Conservation (phyloP, 179 eudicot genomes). For the Carnegiea gigantea region DNA sequence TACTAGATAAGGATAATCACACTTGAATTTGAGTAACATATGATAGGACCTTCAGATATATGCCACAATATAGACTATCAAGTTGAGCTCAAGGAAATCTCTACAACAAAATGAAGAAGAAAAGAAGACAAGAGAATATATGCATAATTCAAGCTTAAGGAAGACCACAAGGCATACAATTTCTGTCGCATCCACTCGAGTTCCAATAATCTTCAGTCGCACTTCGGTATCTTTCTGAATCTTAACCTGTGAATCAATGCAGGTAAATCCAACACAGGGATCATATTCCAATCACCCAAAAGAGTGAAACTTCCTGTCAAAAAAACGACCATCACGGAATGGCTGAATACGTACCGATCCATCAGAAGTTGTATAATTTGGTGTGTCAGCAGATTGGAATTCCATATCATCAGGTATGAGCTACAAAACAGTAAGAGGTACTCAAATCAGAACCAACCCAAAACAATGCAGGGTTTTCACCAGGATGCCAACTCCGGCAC, state of each 20-base stretch:
- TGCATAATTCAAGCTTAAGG: neutral
- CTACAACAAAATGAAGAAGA: neutral
- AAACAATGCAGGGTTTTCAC: neutral
- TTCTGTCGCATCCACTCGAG: slow-evolving; percentile 98
- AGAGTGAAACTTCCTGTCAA: neutral
- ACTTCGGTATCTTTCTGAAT: slow-evolving; percentile 96
- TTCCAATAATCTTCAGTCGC: slow-evolving; percentile 88
- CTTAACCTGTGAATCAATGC: slow-evolving; percentile 53
- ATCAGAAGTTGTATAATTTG: slow-evolving; percentile 87
- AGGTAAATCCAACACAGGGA: neutral
- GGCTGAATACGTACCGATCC: slow-evolving; percentile 64
- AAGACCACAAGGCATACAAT: slow-evolving; percentile 49
- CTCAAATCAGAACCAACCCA: neutral
- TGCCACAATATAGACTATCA: neutral
- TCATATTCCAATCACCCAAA: neutral
- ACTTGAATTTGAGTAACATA: neutral
- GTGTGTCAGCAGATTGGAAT: slow-evolving; percentile 88
- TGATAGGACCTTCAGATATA: neutral
- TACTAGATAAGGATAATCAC: neutral
- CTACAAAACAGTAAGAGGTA: slow-evolving; percentile 26
- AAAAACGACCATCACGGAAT: slow-evolving; percentile 2
- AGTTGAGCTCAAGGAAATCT: neutral
- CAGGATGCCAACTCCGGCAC: neutral
- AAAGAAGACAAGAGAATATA: neutral
- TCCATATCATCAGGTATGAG: slow-evolving; percentile 98